Evolutionary conservation across 345 rosid genomes (phyloP), one percentile per base, ranked within the genome.

Genomic region (Limnanthes douglasii): DNA sequence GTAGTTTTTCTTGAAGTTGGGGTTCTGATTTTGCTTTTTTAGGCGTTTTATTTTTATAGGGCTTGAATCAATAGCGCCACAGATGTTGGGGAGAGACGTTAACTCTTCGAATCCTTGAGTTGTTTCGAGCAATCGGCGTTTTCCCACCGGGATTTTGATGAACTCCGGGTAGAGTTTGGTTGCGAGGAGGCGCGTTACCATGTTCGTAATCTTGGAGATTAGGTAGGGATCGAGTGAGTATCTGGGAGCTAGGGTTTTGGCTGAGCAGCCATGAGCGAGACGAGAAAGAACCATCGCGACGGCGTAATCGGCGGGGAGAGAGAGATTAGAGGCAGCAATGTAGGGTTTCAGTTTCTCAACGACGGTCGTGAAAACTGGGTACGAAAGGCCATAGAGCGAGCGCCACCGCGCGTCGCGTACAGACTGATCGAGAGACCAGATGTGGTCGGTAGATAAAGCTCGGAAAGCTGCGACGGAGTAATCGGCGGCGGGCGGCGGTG

Each of bases 221-320:
- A 84, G 74, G 59, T 77, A 90, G 15, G 96, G 96, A 40, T 84
- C 94, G 9, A 90, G 71, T 11, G 80, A 62, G 62, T 79, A 90
- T 24, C 74, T 72, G 16, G 80, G 41, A 15, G 94, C 92, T 21
- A 78, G 47, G 43, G 82, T 57, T 29, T 72, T 73, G 5, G 93
- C 80, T 0, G 98, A 80, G 46, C 58, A 68, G 46, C 94, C 95
- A 39, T 77, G 85, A 5, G 80, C 63, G 23, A 80, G 82, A 21
- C 96, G 72, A 34, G 96, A 90, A 25, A 90, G 83, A 11, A 84
- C 96, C 85, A 84, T 72, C 7, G 96, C 88, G 11, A 84, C 96
- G 1, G 94, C 98, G 41, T 84, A 90, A 62, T 90, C 95, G 8
- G 95, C 71, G 0, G 96, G 98, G 46, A 84, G 70, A 12, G 96